Evolutionary conservation across 2,329 filamentous ascomycete genomes (phyloP), one percentile per base, ranked within the genome.

Genomic region (Sclerotinia trifoliorum): DNA sequence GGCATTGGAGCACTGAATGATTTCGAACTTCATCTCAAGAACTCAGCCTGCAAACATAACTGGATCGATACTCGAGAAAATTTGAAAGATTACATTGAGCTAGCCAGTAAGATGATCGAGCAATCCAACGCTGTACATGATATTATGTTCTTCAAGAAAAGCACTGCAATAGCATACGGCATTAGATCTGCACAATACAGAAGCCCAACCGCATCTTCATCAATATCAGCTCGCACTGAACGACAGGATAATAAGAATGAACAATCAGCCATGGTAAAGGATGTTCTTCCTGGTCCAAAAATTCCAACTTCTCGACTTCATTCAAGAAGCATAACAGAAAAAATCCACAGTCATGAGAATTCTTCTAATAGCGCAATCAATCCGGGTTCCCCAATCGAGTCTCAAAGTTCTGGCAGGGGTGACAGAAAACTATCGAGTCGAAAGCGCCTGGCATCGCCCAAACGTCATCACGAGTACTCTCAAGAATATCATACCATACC

Each of bases 31-130:
- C 67, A 69, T 7, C 24, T 74, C 4, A 61, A 70, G 11, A 64
- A 68, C 49, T 64, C 70, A 8, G 62, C 62, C 5, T 70, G 66
- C 8, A 72, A 70, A 42, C 71, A 74, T 46, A 72, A 67, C 17
- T 76, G 73, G 73, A 3, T 62, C 10, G 62, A 65, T 49, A 68
- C 70, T 19, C 67, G 73, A 48, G 46, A 62, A 5, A 61, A 70
- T 15, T 44, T 76, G 3, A 68, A 69, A 52, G 55, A 67, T 29
- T 76, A 75, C 46, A 65, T 74, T 24, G 67, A 72, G 21, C 29
- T 73, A 17, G 71, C 73, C 11, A 66, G 69, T n/a, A 56, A 52
- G 8, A 76, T 76, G 73, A 74, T 75, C 11, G 68, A 71, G 19
- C 69, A 74, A 49, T 72, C 75, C 2, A 70, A 69, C 24, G 66